These are phyloP conservation scores for Penicillium sp. DNA, from an alignment of 2,329 filamentous ascomycete genomes.

Conservation along the genomic window DNA sequence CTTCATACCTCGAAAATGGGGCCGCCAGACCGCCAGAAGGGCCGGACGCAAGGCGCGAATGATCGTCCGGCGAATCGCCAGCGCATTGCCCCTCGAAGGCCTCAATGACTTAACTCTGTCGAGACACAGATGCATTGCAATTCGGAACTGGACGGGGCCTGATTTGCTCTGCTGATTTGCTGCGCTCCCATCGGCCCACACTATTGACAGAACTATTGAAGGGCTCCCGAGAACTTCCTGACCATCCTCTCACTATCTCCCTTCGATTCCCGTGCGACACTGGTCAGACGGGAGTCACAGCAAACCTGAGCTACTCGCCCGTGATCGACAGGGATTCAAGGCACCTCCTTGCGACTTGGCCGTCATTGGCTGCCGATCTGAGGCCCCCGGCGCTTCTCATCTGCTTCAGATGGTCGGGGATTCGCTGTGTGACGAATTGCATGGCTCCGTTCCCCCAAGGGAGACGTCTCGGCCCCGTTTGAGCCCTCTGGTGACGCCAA, in stretches of 20 bases:
- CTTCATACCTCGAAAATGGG: slow-evolving; percentile 3
- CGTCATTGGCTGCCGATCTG: slow-evolving; percentile 26
- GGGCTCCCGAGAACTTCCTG: not conserved
- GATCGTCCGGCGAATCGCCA: slow-evolving; percentile 23
- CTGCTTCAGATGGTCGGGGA: slow-evolving; percentile 18
- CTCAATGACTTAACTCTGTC: slow-evolving; percentile 11
- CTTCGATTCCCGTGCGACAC: not conserved
- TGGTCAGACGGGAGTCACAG: not conserved
- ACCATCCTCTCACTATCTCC: slow-evolving; percentile 5
- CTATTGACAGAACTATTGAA: slow-evolving; percentile 5
- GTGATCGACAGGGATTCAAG: slow-evolving; percentile 20
- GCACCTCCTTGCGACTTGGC: slow-evolving; percentile 15
- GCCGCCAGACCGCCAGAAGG: slow-evolving; percentile 22
- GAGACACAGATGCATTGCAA: slow-evolving; percentile 14
- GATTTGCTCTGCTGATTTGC: slow-evolving; percentile 12
- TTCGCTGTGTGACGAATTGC: slow-evolving; percentile 20
- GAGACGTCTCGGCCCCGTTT: slow-evolving; percentile 11
- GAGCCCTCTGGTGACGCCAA: slow-evolving; percentile 15
- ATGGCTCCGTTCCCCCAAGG: slow-evolving; percentile 10
- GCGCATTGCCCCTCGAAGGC: slow-evolving; percentile 9
- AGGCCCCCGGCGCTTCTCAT: slow-evolving; percentile 28
- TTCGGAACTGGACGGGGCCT: slow-evolving; percentile 10
- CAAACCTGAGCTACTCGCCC: not conserved
- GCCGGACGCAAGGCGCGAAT: slow-evolving; percentile 19
- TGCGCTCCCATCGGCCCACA: slow-evolving; percentile 10